Base-by-base conservation (phyloP, 23 red algal genomes). In the Gracilaria domingensis region DNA sequence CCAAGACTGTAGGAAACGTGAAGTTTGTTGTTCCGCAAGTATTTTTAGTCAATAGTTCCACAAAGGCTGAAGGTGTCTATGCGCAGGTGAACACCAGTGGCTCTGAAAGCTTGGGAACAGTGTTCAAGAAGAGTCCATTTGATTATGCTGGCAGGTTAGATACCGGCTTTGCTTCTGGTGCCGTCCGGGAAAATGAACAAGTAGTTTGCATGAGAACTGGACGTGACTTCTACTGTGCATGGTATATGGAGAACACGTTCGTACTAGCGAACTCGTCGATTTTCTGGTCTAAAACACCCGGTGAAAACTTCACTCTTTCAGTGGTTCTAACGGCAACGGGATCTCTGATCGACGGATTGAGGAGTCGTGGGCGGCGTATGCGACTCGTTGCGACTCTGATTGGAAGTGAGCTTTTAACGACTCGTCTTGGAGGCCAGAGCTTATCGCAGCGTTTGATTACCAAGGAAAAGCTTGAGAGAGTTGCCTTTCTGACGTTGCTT, bases 251-350 rank as follows among this genome's bases (percentile, higher is more conserved):
- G 69, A 44, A 74, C 36, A 25, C 69, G 17, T 74, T 74, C 35
- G 45, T 74, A 14, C 35, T 74, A 36, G 36, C 36, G 45, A 14
- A 24, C 28, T 32, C 69, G 14, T 37, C 34, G 28, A 4, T 32
- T 9, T 32, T 74, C 69, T 74, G 69, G 69, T 14, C 69, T 44
- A 24, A 74, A 8, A 5, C 5, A 24, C 11, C 28, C 0, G 5
- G 0, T 14, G 36, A 42, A 7, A 44, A 74, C 20, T 32, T 24
- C 69, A 32, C 28, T 5, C 36, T 74, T 44, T 74, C 69, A 14
- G 69, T 74, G 37, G 20, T 74, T 74, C 45, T 74, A 36, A 74
- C 44, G 17, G 69, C 69, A 74, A 74, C 69, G 44, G 69, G 69
- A 9, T 1, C 14, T 32, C 36, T 36, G 17, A 24, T 74, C 18